These are phyloP conservation scores for Penicillium sp. DNA, from an alignment of 2,329 filamentous ascomycete genomes.

Conservation along the genomic window DNA sequence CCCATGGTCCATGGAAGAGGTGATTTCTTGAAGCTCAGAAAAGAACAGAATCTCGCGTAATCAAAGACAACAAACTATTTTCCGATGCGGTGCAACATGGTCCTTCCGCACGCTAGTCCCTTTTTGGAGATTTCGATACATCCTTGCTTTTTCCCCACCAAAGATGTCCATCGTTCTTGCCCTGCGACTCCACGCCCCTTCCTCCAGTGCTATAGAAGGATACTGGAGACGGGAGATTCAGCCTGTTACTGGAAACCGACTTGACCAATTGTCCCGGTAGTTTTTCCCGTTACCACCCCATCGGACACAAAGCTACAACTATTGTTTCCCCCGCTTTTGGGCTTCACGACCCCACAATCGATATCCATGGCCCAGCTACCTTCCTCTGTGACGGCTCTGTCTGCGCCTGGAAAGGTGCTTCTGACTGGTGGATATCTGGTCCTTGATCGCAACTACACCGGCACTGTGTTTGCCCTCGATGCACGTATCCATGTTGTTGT, in stretches of 20 bases:
- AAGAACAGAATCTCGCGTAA: too few relatives aligned
- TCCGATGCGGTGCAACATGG: slow-evolving; percentile 2
- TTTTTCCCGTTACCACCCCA: neutral
- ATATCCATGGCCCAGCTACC: slow-evolving; percentile 18
- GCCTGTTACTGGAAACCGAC: neutral
- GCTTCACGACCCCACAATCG: slow-evolving; percentile 8
- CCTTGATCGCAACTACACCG: slow-evolving; percentile 79
- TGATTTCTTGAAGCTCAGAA: too few relatives aligned
- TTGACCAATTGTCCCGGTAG: neutral
- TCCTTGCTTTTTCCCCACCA: slow-evolving; percentile 6
- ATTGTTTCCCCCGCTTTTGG: slow-evolving; percentile 11
- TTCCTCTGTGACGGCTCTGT: slow-evolving; percentile 54
- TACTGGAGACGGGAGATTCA: neutral
- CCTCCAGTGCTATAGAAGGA: neutral
- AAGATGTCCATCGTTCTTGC: neutral
- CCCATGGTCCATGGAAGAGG: too few relatives aligned
- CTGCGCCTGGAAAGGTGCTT: slow-evolving; percentile 92
- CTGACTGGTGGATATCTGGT: slow-evolving; percentile 93
- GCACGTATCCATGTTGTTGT: slow-evolving; percentile 58
- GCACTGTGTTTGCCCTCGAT: slow-evolving; percentile 60
- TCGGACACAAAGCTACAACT: neutral
- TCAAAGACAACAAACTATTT: neutral
- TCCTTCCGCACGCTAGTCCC: slow-evolving; percentile 12
- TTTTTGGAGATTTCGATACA: slow-evolving; percentile 22
- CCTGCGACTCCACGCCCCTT: neutral